phyloP scores from a whole-genome alignment of 106 monocot genomes.

The Gastrodia elata region DNA sequence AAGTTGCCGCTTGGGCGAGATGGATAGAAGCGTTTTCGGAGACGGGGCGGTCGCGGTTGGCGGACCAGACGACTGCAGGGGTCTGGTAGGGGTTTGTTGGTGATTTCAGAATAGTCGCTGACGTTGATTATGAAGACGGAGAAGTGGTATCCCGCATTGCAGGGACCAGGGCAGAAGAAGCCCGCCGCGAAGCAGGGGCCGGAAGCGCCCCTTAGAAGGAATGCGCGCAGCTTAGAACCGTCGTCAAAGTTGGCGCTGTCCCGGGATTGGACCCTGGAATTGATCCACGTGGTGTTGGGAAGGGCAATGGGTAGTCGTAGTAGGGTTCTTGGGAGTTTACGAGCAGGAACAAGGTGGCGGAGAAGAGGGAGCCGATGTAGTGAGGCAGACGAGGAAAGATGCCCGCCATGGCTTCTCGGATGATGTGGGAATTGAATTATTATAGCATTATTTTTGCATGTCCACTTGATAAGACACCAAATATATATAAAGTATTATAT shows the following conservation, averaged over 20 bases:
- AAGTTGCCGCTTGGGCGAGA: constrained; percentile 34
- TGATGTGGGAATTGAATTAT: too few species aligned
- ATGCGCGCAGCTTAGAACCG: constrained; percentile 14
- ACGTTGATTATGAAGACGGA: constrained; percentile 38
- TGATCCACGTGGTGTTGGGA: constrained; percentile 2
- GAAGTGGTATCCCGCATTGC: constrained; percentile 23
- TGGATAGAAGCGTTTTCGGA: constrained; percentile 36
- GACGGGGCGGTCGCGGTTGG: constrained; percentile 39
- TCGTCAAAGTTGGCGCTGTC: constrained; percentile 5
- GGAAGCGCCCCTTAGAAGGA: constrained; percentile 28
- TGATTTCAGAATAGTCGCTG: constrained; percentile 10
- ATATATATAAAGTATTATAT: too few species aligned
- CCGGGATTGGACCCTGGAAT: constrained; percentile 10
- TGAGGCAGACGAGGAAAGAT: too few species aligned
- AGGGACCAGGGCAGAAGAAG: constrained; percentile 25
- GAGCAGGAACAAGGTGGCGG: too few species aligned
- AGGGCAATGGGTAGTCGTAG: too few species aligned
- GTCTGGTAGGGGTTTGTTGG: not conserved
- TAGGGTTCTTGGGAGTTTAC: too few species aligned
- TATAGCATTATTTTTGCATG: too few species aligned
- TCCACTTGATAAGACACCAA: too few species aligned
- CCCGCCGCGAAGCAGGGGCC: constrained; percentile 30
- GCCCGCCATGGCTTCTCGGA: too few species aligned
- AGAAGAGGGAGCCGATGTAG: too few species aligned
- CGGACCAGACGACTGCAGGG: constrained; percentile 45